Evolutionary conservation across 139 green algal species (phyloP).

Genomic region (Axilococcus clingmanii): DNA sequence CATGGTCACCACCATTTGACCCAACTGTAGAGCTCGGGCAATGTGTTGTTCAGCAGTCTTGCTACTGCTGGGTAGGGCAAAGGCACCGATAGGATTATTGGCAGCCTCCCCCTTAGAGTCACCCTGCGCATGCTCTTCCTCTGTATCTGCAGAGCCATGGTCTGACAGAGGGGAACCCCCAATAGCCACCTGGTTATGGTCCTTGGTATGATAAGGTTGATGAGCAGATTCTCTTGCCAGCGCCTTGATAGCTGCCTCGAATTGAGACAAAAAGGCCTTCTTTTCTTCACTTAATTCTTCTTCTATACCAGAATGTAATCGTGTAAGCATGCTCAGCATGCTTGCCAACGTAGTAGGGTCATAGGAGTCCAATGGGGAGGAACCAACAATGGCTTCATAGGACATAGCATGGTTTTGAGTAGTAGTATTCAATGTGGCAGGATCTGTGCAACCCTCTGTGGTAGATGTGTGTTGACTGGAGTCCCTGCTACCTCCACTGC

Average conservation of each 20-base stretch:
- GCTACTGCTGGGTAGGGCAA: neutral
- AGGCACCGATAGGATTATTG: neutral
- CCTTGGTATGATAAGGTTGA: too few species aligned
- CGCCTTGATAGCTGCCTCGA: neutral
- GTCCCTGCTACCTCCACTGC: constrained; percentile 10
- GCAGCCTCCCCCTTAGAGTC: neutral
- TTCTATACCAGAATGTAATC: too few species aligned
- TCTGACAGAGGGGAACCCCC: too few species aligned
- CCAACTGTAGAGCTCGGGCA: constrained; percentile 8
- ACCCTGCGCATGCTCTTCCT: neutral
- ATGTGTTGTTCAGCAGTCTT: constrained; percentile 2
- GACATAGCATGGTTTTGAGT: neutral
- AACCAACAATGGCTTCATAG: neutral
- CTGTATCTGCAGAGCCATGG: neutral
- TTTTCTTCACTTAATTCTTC: neutral
- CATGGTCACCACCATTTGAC: constrained; percentile 24
- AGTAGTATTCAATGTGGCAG: neutral
- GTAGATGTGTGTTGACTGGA: constrained; percentile 17
- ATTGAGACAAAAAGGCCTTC: neutral
- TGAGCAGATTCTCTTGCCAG: neutral
- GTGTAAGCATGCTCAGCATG: too few species aligned
- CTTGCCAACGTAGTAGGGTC: neutral
- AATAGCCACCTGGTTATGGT: neutral
- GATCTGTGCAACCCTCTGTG: neutral
- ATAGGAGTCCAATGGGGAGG: neutral